Base-by-base conservation (phyloP, 192 early-diverging fungal genomes). In the Podila horticola region DNA sequence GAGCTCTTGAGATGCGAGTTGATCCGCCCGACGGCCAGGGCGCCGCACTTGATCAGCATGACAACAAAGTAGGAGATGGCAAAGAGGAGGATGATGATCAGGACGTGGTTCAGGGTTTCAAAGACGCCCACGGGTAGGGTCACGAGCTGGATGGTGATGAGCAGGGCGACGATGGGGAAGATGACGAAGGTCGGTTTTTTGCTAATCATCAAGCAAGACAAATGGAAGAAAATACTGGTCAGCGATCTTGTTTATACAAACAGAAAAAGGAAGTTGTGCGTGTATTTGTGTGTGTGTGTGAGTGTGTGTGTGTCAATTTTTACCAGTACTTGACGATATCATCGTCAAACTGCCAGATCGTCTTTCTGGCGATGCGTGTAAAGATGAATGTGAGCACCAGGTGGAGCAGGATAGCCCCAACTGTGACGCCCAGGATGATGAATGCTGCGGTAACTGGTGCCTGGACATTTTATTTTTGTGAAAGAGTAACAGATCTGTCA, bases 241-340 rank as follows among this genome's bases (percentile, higher is more conserved):
- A 31, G 33, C 13, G 7, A 26, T 24, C 66, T 15, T 19, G 19
- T 29, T 28, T 28, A 12, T 28, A 19, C 12, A 2, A 29, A 34
- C 10, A 49, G 1, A 55, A 28, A 70, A 13, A 26, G 22, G 59
- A 31, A 57, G n/a, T n/a, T n/a, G n/a, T n/a, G n/a, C n/a, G n/a
- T n/a, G n/a, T n/a, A n/a, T n/a, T n/a, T n/a, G n/a, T n/a, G n/a
- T n/a, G n/a, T n/a, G n/a, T n/a, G n/a, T n/a, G n/a, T 8, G 36
- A 38, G 7, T 13, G 2, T 13, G 3, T 28, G 22, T n/a, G 19
- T 55, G 13, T 11, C 22, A 11, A 10, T 24, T 0, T 30, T 70
- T 72, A 84, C 83, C 83, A 84, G 26, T 75, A 62, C n/a, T 81
- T 74, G 38, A 84, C 73, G 28, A 84, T 29, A 24, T 79, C 83